Base-by-base conservation (phyloP, 2,329 filamentous ascomycete genomes). In the Penicillium sclerotiorum region DNA sequence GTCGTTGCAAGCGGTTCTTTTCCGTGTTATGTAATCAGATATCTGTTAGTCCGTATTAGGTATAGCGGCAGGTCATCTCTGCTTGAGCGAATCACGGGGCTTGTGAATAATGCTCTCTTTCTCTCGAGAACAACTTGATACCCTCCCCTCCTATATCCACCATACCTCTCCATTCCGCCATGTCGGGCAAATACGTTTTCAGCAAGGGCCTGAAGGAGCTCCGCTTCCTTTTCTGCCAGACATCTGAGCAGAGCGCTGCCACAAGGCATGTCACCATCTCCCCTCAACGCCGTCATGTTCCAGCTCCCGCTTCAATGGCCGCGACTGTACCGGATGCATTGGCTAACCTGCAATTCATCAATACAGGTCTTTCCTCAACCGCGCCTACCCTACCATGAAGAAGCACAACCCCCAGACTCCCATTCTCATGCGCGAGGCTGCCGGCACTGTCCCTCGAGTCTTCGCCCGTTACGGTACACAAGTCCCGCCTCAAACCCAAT, bases 301-400 rank as follows among this genome's bases (percentile, higher is more conserved):
- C 43, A 28, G 18, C 33, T 12, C 30, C 30, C 15, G 27, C 23
- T 18, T 9, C 41, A 45, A 45, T 21, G 30, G 25, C 6, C 25
- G n/a, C 36, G 23, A 39, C 38, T 17, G 17, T 18, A 28, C 35
- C 33, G 17, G 18, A 35, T 37, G 18, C 33, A 38, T 37, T 38
- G 43, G 15, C 43, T 46, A 32, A 46, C 17, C n/a, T 18, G 12
- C 18, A 25, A 22, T 6, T 37, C 17, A 13, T 18, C 0, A 36
- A 25, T 22, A 23, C 64, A 96, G 94, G 73, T 86, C 88, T 23
- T 99, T 99, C 77, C 81, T 99, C 60, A 87, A 87, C 59, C 85
- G 90, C 71, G 86, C 91, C 60, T 99, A 99, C 75, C 94, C 94
- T 39, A 94, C 89, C 53, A 97, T 99, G 93, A 99, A 99, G 85